Evolutionary conservation across 1,284 basidiomycete genomes (phyloP), one percentile per base, ranked within the genome.

Genomic region (Ustilago loliicola): DNA sequence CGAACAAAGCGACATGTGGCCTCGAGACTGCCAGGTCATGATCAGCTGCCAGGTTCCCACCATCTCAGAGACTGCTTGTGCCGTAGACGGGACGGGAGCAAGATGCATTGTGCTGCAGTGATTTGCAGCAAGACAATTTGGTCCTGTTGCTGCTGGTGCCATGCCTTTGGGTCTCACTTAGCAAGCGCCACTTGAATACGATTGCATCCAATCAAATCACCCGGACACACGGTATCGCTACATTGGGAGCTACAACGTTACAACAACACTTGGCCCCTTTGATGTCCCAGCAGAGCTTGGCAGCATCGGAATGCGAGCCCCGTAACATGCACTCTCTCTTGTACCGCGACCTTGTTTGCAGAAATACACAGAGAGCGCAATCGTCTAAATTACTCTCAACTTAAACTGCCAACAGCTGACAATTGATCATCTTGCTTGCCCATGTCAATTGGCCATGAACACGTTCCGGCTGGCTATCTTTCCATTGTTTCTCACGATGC

Each of bases 1-100:
- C 45, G 45, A 47, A 47, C 45, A 47, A 47, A 47, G 45, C 45
- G 45, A 47, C 45, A 21, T 47, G 45, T 47, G 45, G 45, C 19
- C n/a, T 47, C 45, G 45, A 47, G 45, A 47, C 17, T 38, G 15
- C 13, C 15, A 10, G 36, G 3, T 38, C 6, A 15, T 3, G 45
- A 23, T 47, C 45, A 47, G 45, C n/a, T 47, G 45, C n/a, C 23
- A 21, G 45, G 45, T 47, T 47, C 8, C 45, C 45, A 21, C 45
- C 45, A 23, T n/a, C 45, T 47, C n/a, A 21, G n/a, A n/a, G 4
- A 6, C 3, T 47, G 45, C 23, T 23, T 47, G 7, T n/a, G n/a
- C n/a, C n/a, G n/a, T n/a, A n/a, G n/a, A n/a, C n/a, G n/a, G n/a
- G n/a, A n/a, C n/a, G n/a, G n/a, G 6, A 47, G n/a, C 45, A 47